Conservation (phyloP, 331 rosid species). For the Prunus yedoensis region DNA sequence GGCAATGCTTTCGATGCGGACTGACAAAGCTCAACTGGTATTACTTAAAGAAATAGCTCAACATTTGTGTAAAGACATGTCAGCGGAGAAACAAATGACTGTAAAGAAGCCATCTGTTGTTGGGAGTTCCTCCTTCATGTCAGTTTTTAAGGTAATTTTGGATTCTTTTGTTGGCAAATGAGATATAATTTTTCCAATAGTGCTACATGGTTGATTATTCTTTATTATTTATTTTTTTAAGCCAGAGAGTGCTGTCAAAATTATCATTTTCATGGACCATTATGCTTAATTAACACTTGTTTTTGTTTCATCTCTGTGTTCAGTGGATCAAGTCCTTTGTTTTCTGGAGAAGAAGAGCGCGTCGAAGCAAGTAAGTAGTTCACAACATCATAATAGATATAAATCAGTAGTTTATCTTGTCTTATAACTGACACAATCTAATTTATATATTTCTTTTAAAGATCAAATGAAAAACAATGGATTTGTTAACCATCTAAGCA, state of each 20-base stretch:
- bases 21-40: constrained; percentile 87
- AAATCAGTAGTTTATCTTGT: not conserved
- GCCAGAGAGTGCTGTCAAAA: not conserved
- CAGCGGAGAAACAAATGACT: constrained; percentile 49
- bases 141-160: constrained; percentile 67
- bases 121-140: constrained; percentile 46
- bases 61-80: constrained; percentile 70
- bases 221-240: not conserved
- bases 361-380: constrained; percentile 81
- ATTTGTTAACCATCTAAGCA: not conserved
- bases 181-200: not conserved
- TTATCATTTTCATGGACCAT: not conserved
- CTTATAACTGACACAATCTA: not conserved
- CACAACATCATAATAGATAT: not conserved
- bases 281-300: constrained; percentile 14
- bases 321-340: constrained; percentile 78
- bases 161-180: not conserved
- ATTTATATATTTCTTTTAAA: not conserved
- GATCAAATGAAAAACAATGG: not conserved
- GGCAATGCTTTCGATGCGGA: constrained; percentile 81
- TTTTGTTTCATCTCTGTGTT: constrained; percentile 28
- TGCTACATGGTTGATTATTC: not conserved
- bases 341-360: constrained; percentile 70
- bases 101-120: constrained; percentile 51
- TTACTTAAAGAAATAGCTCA: constrained; percentile 96